phyloP scores from a whole-genome alignment of 164 flowering plant species.

The Vitis rupestris region DNA sequence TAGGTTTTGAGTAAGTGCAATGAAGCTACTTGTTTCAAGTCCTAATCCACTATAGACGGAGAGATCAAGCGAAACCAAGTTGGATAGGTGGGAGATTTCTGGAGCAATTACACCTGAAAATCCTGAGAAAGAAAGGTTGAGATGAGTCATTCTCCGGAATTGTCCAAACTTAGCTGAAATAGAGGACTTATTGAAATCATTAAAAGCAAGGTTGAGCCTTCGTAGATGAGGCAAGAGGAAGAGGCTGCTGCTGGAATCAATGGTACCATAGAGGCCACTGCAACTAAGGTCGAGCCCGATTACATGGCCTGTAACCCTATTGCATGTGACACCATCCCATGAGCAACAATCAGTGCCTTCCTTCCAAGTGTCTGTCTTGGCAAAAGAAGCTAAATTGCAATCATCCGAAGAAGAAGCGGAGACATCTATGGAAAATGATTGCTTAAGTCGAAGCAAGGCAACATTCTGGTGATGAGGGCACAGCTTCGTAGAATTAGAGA shows the following conservation, averaged over 20 bases:
- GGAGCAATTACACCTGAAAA: constrained; percentile 19
- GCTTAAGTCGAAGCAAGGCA: too few relatives aligned
- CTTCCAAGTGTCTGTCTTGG: too few relatives aligned
- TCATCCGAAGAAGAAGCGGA: too few relatives aligned
- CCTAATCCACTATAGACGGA: background rate
- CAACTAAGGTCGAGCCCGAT: constrained; percentile 15
- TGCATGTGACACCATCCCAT: constrained; percentile 11
- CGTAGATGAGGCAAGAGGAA: constrained; percentile 14
- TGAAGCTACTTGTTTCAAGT: background rate
- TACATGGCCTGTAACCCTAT: constrained; percentile 1
- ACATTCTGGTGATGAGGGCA: too few relatives aligned
- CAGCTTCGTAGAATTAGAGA: too few relatives aligned
- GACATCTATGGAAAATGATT: too few relatives aligned
- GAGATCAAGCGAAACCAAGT: constrained; percentile 19
- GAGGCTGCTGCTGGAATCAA: background rate
- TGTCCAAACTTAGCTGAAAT: constrained; percentile 2
- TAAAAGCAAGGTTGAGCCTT: constrained; percentile 13
- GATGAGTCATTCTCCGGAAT: constrained; percentile 3
- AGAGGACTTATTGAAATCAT: constrained; percentile 1
- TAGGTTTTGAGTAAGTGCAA: constrained; percentile 3
- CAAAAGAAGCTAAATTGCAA: too few relatives aligned
- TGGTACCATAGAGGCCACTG: constrained; percentile 1
- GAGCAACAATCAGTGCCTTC: constrained; percentile 10
- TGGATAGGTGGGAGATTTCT: constrained; percentile 13
- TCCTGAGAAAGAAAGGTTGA: constrained; percentile 8